Base-by-base conservation (phyloP, 768 basidiomycete genomes). In the Lyophyllum decastes region DNA sequence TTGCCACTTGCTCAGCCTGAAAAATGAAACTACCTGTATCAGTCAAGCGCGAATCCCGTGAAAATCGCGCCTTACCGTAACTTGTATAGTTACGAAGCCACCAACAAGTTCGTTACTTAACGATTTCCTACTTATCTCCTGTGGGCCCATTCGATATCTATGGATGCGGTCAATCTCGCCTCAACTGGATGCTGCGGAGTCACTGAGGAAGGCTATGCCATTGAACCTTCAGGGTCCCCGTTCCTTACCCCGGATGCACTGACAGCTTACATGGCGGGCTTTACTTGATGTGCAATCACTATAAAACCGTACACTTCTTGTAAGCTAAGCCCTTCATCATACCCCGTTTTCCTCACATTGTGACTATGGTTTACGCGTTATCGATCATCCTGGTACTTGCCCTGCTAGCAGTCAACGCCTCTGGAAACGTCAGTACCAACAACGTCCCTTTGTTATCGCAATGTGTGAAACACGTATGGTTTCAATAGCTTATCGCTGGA, bases 371-470 rank as follows among this genome's bases (percentile, higher is more conserved):
- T 7, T 22, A 27, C n/a, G 10, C 35, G 25, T 27, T 47, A 2
- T 47, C 44, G 30, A 45, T 38, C 10, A 38, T 55, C 19, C 9
- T 63, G 40, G 30, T 51, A 26, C 38, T 35, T 34, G 38, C 43
- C 22, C 45, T 57, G 12, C 19, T 60, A 2, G 52, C 33, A 26
- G 7, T 26, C 51, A 21, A 53, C 17, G 54, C 34, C 19, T 41
- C 48, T 49, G 60, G 54, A 51, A 52, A 48, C 49, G 62, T 64
- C 17, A 46, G 62, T 51, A 17, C 51, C 25, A 6, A 34, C 27
- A 16, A 14, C 26, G 14, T 22, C 11, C 19, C 19, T 0, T 10
- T 1, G 26, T 41, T 12, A 8, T 17, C 4, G 7, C 19, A 30
- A 16, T 26, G 16, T 10, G 45, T 59, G 30, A 19, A 52, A 38